phyloP scores from a whole-genome alignment of 257 asterid species.

The Vinca minor region DNA sequence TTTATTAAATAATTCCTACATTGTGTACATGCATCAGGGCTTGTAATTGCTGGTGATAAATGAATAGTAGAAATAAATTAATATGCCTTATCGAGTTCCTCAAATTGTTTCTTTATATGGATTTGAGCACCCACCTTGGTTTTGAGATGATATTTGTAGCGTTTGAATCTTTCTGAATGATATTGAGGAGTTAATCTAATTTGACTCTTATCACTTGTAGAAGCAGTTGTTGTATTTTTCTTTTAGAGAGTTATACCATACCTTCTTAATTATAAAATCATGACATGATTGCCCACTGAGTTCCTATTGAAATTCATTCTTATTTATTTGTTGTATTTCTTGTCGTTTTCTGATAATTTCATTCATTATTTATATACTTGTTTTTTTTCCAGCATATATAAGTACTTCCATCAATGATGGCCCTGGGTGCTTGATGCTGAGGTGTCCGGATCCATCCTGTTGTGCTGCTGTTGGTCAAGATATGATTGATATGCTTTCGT shows the following conservation, averaged over 20 bases:
- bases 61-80: background rate
- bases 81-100: background rate
- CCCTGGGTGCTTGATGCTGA: conserved; percentile 84
- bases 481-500: conserved; percentile 50
- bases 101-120: background rate
- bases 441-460: conserved; percentile 87
- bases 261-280: background rate
- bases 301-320: background rate
- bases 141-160: background rate
- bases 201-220: background rate
- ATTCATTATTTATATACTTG: background rate
- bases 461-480: conserved; percentile 82
- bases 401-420: conserved; percentile 83
- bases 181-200: background rate
- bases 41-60: background rate
- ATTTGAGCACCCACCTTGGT: background rate
- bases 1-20: background rate
- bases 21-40: background rate
- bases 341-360: background rate
- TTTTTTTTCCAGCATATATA: conserved; percentile 62
- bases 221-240: background rate
- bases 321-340: background rate
- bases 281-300: background rate
- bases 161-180: background rate
- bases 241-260: background rate